Base-by-base conservation (phyloP, 345 rosid genomes). In the Moringa oleifera region DNA sequence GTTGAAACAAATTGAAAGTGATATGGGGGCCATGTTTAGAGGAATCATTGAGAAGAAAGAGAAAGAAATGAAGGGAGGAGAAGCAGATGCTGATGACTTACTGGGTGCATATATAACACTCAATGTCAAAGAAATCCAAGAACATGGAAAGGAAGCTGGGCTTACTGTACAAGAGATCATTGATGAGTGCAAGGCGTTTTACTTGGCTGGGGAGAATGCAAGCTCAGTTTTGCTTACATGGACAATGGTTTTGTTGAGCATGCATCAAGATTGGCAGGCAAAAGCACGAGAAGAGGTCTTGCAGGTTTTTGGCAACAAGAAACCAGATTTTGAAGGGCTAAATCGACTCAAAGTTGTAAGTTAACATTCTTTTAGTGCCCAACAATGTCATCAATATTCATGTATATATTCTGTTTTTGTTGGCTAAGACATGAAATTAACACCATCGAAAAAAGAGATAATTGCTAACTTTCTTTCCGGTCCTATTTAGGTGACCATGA, bases 151-250 rank as follows among this genome's bases (percentile, higher is more conserved):
- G 9, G n/a, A 0, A 4, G 22, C 25, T 19, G 62, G 62, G 20
- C 25, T 59, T 1, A 59, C 52, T 7, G 0, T 41, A 0, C 41
- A 37, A 20, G 62, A 59, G 20, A 20, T 74, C 28, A 71, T 80
- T 8, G 83, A 74, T 28, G 81, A 80, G 45, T 80, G 88, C 64
- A 73, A 80, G 58, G 61, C 68, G 8, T 76, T 83, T 55, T 83
- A 75, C 50, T 53, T 78, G 2, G 83, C 81, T 0, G 81, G 87
- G n/a, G 77, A 83, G 57, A 80, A 73, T 58, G 74, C 80, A 22
- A 67, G 77, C 18, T 36, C 83, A 22, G 57, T 57, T 23, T 37
- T 78, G 22, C 55, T 76, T 18, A 68, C 70, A 17, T 80, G 85
- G 88, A 58, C 77, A 8, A 17, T 65, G 56, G 51, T 83, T 61